Percentiles rank a stretch among this genome's conserved stretches.
These are phyloP conservation scores for Talaromyces sp. DNA, from an alignment of 2,329 filamentous ascomycete genomes.

Conservation along the genomic window DNA sequence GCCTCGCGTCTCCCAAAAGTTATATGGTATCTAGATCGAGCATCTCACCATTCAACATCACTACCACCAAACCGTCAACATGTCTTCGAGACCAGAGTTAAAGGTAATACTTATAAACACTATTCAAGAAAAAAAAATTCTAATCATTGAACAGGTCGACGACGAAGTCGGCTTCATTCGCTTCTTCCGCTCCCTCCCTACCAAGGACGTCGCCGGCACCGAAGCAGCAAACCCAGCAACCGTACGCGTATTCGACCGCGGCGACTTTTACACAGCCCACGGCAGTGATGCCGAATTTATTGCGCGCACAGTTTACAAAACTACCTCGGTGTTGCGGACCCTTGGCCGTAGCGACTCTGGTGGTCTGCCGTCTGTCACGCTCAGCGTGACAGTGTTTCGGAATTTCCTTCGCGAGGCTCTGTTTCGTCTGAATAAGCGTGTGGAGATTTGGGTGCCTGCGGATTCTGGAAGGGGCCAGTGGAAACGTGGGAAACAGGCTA, in stretches of 20 bases:
- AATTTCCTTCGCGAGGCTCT: slow-evolving; percentile 93
- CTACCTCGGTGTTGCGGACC: slow-evolving; percentile 88
- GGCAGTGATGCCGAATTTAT: slow-evolving; percentile 45
- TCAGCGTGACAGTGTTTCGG: slow-evolving; percentile 90
- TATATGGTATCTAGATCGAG: not conserved
- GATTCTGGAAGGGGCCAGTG: slow-evolving; percentile 75
- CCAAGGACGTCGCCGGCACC: slow-evolving; percentile 49
- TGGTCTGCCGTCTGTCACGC: slow-evolving; percentile 88
- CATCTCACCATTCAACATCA: slow-evolving; percentile 7
- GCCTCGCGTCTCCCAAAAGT: slow-evolving; percentile 19
- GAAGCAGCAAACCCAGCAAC: slow-evolving; percentile 47
- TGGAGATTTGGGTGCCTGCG: slow-evolving; percentile 82
- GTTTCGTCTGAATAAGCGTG: slow-evolving; percentile 81
- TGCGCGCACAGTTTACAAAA: slow-evolving; percentile 80
- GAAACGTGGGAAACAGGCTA: slow-evolving; percentile 88
- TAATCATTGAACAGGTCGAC: slow-evolving; percentile 62
- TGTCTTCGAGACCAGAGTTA: slow-evolving; percentile 68
- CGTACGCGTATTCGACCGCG: slow-evolving; percentile 86
- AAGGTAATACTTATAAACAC: slow-evolving; percentile 48
- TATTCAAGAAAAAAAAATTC: not conserved
- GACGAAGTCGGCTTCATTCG: slow-evolving; percentile 96
- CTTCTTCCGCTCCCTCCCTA: slow-evolving; percentile 83
- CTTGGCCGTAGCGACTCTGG: slow-evolving; percentile 78
- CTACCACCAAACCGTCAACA: slow-evolving; percentile 32
- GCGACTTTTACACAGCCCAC: slow-evolving; percentile 82